phyloP scores from a whole-genome alignment of 768 basidiomycete species.

The Pholiota microspora region DNA sequence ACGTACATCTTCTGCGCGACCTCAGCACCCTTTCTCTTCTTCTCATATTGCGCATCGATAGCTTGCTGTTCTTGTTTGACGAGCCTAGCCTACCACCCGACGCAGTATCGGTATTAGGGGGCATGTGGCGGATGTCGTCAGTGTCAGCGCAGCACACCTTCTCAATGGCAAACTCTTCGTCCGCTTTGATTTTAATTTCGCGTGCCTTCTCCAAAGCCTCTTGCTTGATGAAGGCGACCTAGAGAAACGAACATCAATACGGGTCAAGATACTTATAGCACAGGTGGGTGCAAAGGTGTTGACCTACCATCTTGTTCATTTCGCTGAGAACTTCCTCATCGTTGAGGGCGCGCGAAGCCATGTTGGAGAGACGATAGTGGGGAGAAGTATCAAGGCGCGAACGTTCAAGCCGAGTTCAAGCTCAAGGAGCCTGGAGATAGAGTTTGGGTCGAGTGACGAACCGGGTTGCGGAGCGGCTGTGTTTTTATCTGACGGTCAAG shows the following conservation, averaged over 20 bases:
- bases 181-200: constrained; percentile 95
- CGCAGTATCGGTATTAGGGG: background rate
- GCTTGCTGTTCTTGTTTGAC: constrained; percentile 95
- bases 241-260: constrained; percentile 12
- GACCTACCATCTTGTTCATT: constrained; percentile 96
- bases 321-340: constrained; percentile 95
- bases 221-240: constrained; percentile 99
- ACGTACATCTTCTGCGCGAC: constrained; percentile 94
- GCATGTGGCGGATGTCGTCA: background rate
- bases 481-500: background rate
- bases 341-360: constrained; percentile 78
- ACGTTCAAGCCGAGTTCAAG: background rate
- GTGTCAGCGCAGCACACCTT: constrained; percentile 52
- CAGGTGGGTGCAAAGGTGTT: background rate
- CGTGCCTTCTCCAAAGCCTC: constrained; percentile 97
- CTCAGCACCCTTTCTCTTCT: constrained; percentile 93
- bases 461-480: background rate
- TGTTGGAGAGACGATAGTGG: constrained; percentile 24
- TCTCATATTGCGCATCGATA: constrained; percentile 93
- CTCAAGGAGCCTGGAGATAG: too few relatives aligned
- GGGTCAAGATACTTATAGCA: background rate
- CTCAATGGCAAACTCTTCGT: constrained; percentile 99
- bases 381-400: background rate
- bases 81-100: constrained; percentile 74
- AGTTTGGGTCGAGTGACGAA: too few relatives aligned